phyloP scores from a whole-genome alignment of 1,284 basidiomycete species.

The Pyrrhoderma noxium region DNA sequence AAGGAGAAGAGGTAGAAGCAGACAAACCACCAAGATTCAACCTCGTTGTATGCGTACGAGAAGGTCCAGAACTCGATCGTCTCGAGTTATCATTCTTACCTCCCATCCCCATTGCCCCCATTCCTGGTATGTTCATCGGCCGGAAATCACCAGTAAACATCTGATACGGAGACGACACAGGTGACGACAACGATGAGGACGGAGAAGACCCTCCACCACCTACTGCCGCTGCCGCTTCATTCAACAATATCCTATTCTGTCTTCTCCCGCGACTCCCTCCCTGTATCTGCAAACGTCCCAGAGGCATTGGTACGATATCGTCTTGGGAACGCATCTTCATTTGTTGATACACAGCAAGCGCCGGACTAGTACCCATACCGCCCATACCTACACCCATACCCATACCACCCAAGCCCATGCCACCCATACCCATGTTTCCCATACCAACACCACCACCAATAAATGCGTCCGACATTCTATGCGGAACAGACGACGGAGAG shows the following conservation, averaged over 20 bases:
- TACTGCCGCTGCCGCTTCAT: background rate
- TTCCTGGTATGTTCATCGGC: conserved; percentile 22
- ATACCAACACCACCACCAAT: too few species aligned
- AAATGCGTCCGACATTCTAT: conserved; percentile 6
- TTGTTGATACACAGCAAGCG: conserved; percentile 12
- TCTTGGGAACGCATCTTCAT: conserved; percentile 8
- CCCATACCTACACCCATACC: too few species aligned
- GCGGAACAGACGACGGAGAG: conserved; percentile 20
- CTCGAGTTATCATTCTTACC: conserved; percentile 27
- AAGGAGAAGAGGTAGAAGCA: background rate
- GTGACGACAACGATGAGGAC: background rate
- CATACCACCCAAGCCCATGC: too few species aligned
- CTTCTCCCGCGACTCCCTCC: background rate
- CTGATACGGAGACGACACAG: conserved; percentile 5
- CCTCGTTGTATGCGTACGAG: conserved; percentile 17
- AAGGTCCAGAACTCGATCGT: conserved; percentile 32
- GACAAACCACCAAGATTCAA: background rate
- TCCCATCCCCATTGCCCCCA: too few species aligned
- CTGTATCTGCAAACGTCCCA: background rate
- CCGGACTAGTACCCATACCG: background rate
- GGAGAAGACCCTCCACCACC: background rate
- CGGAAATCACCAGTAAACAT: conserved; percentile 11
- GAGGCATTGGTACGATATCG: conserved; percentile 11
- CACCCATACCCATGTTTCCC: too few species aligned
- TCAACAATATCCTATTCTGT: background rate